Percentiles rank a stretch among this genome's conserved stretches.
phyloP scores from a whole-genome alignment of 306 rosid species.

The Bauhinia variegata region DNA sequence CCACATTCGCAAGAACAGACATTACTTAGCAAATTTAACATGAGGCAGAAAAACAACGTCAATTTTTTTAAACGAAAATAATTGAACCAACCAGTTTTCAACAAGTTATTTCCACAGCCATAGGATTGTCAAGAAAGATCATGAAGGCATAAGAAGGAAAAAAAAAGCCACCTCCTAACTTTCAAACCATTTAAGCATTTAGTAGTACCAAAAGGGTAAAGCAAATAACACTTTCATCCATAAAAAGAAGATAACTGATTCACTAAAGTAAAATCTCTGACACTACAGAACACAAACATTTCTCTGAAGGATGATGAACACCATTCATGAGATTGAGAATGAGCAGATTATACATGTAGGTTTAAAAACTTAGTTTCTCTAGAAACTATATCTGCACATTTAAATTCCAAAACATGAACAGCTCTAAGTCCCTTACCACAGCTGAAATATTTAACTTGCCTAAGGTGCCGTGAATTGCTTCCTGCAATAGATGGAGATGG shows the following conservation, averaged over 20 bases:
- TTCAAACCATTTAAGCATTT: constrained; percentile 8
- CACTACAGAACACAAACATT: constrained; percentile 1
- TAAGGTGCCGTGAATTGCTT: constrained; percentile 61
- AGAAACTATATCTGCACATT: constrained; percentile 17
- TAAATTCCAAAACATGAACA: constrained; percentile 20
- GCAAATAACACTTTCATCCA: constrained; percentile 4
- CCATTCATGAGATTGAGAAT: neutral
- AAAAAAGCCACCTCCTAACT: neutral
- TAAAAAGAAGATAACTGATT: neutral
- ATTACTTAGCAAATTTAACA: constrained; percentile 10
- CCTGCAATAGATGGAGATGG: constrained; percentile 48
- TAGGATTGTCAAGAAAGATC: neutral
- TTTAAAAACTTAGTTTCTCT: neutral
- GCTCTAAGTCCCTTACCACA: constrained; percentile 63
- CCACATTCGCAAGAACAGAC: constrained; percentile 3
- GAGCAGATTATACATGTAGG: constrained; percentile 8
- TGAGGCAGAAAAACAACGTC: constrained; percentile 6
- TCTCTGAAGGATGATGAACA: neutral
- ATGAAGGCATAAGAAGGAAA: no score
- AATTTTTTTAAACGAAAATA: constrained; percentile 5
- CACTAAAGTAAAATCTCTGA: constrained; percentile 14
- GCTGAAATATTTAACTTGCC: constrained; percentile 60
- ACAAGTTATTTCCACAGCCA: no score
- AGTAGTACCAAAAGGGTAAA: constrained; percentile 7
- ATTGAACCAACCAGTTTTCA: constrained; percentile 14